Percentiles rank a stretch among this genome's conserved stretches.
phyloP scores from a whole-genome alignment of 2,329 filamentous ascomycete species.

The Colletotrichum aenigma region DNA sequence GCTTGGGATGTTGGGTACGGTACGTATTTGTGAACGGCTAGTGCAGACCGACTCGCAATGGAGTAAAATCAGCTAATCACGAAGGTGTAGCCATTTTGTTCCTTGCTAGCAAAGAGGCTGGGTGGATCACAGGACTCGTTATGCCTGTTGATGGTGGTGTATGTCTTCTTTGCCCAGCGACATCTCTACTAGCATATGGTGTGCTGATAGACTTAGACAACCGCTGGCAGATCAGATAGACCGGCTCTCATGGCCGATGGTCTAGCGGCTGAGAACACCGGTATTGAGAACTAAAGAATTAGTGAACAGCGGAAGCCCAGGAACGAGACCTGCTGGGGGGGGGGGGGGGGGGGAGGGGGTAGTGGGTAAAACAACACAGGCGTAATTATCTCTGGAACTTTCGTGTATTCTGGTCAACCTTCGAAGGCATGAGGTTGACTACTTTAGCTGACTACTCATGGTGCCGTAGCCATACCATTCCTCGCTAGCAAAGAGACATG shows the following conservation, averaged over 20 bases:
- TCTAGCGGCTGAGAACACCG: background rate
- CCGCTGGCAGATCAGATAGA: background rate
- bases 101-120: conserved; percentile 28
- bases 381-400: no score
- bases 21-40: background rate
- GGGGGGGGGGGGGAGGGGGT: no score
- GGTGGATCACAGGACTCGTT: conserved; percentile 30
- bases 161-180: background rate
- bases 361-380: no score
- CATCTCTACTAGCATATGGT: no score
- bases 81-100: conserved; percentile 24
- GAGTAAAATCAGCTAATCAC: background rate
- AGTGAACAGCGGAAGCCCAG: background rate
- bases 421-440: no score
- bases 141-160: conserved; percentile 33
- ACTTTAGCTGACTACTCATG: no score
- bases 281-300: background rate
- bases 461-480: no score
- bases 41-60: background rate
- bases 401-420: no score
- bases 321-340: no score
- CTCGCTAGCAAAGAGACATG: no score
- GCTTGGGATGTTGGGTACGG: conserved; percentile 32
- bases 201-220: background rate
- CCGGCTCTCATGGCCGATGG: background rate